These are phyloP conservation scores for Thalassiosira livingstoniorum DNA, from an alignment of 352 stramenopile species.

Conservation along the genomic window DNA sequence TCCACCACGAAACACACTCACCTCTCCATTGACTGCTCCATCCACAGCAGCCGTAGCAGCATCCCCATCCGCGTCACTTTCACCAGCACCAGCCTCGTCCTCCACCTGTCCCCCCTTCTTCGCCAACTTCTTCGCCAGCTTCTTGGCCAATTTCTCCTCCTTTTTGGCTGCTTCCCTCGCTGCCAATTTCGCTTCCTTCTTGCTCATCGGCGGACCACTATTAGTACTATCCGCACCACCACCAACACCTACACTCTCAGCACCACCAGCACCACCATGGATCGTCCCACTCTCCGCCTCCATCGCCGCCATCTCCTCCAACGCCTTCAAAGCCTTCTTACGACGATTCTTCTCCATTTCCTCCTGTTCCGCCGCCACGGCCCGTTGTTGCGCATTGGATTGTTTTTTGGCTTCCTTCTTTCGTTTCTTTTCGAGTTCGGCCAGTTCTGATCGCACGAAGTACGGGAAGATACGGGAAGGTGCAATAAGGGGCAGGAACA, in stretches of 20 bases:
- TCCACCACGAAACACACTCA: background rate
- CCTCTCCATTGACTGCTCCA: slow-evolving; percentile 3
- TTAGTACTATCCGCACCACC: background rate
- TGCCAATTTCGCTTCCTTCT: slow-evolving; percentile 63
- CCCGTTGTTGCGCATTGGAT: too few relatives aligned
- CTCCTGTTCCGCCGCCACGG: slow-evolving; percentile 4
- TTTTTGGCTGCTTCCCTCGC: slow-evolving; percentile 46
- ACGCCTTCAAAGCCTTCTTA: slow-evolving; percentile 46
- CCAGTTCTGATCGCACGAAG: too few relatives aligned
- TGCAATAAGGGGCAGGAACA: too few relatives aligned
- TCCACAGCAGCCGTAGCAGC: background rate
- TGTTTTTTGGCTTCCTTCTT: too few relatives aligned
- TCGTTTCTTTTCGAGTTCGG: too few relatives aligned
- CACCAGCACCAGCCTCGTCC: slow-evolving; percentile 1
- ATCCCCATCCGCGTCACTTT: slow-evolving; percentile 16
- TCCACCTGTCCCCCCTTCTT: slow-evolving; percentile 48
- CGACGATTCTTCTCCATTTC: slow-evolving; percentile 43
- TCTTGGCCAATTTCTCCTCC: slow-evolving; percentile 36
- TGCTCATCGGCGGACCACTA: slow-evolving; percentile 20
- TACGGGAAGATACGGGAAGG: too few relatives aligned
- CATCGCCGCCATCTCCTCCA: slow-evolving; percentile 58
- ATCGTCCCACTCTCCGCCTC: slow-evolving; percentile 35
- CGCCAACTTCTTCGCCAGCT: slow-evolving; percentile 35
- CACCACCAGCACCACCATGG: background rate
- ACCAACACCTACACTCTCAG: background rate